Evolutionary conservation across 23 red algal genomes (phyloP).

Genomic region (Agarophyton chilense): DNA sequence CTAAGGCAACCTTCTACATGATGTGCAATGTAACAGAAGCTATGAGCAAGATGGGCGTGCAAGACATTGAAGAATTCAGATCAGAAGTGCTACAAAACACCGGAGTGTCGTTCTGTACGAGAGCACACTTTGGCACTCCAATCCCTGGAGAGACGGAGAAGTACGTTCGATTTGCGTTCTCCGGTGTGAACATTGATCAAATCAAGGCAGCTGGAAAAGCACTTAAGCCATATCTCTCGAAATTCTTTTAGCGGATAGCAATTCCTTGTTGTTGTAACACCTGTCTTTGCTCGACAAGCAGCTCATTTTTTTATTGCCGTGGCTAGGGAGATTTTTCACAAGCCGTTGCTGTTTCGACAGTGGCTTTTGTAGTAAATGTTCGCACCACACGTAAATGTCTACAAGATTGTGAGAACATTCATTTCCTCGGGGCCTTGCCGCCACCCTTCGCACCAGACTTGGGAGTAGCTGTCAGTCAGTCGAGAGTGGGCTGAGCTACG

Average conservation of each 20-base stretch:
- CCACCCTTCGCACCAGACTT: too few species aligned
- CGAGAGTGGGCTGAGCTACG: too few species aligned
- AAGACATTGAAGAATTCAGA: constrained; percentile 66
- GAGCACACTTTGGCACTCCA: constrained; percentile 72
- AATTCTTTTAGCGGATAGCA: constrained; percentile 18
- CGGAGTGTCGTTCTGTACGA: constrained; percentile 72
- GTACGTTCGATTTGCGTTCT: constrained; percentile 84
- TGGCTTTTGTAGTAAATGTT: too few species aligned
- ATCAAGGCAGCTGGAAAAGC: constrained; percentile 60
- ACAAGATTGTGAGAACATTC: too few species aligned
- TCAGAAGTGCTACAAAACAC: constrained; percentile 51
- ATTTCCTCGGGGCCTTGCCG: too few species aligned
- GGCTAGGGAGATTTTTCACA: neutral
- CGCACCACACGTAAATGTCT: too few species aligned
- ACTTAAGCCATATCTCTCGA: constrained; percentile 53
- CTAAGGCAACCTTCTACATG: constrained; percentile 85
- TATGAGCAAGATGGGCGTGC: constrained; percentile 55
- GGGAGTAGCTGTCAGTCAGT: too few species aligned
- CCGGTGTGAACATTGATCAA: constrained; percentile 54
- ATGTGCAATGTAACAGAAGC: constrained; percentile 79
- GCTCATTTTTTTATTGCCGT: neutral
- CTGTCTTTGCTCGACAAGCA: neutral
- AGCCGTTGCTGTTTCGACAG: too few species aligned
- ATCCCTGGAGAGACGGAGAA: constrained; percentile 52
- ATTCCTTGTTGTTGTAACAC: neutral